Percentiles rank a stretch among this genome's conserved stretches.
These are phyloP conservation scores for Candida glucosophila DNA, from an alignment of 1,139 yeast species.

Conservation along the genomic window DNA sequence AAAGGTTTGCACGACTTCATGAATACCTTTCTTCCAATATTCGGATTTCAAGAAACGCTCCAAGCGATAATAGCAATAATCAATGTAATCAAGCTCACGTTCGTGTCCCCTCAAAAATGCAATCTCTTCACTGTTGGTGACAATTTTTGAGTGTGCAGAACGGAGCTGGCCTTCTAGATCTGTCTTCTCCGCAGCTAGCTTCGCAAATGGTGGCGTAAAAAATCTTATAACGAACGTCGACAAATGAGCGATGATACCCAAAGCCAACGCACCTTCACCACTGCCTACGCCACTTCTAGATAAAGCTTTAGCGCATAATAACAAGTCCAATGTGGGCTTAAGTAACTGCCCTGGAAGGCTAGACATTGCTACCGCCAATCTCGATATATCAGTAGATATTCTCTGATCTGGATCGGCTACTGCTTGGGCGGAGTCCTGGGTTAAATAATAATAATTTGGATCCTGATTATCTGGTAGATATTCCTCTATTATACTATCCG, in stretches of 20 bases:
- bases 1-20: conserved; percentile 72
- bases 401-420: conserved; percentile 78
- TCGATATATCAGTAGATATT: conserved; percentile 69
- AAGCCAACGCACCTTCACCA: conserved; percentile 77
- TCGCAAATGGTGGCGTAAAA: conserved; percentile 88
- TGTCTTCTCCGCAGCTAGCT: conserved; percentile 69
- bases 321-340: conserved; percentile 76
- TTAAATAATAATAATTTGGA: conserved; percentile 35
- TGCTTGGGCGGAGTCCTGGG: conserved; percentile 47
- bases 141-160: conserved; percentile 73
- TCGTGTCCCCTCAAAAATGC: conserved; percentile 79
- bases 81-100: conserved; percentile 71
- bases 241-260: conserved; percentile 74
- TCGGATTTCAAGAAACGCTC: conserved; percentile 75
- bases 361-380: conserved; percentile 66
- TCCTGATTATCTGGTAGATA: conserved; percentile 58
- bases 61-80: conserved; percentile 71
- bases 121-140: conserved; percentile 75
- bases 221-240: conserved; percentile 68
- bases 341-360: conserved; percentile 78
- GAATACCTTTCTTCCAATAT: conserved; percentile 65
- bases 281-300: conserved; percentile 67
- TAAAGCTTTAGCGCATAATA: conserved; percentile 76
- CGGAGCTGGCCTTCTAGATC: conserved; percentile 81
- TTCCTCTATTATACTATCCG: conserved; percentile 52